Percentiles rank a stretch among this genome's conserved stretches.
phyloP scores from a whole-genome alignment of 805 yeast genomes.

The Helenozyma baotianmanensis region DNA sequence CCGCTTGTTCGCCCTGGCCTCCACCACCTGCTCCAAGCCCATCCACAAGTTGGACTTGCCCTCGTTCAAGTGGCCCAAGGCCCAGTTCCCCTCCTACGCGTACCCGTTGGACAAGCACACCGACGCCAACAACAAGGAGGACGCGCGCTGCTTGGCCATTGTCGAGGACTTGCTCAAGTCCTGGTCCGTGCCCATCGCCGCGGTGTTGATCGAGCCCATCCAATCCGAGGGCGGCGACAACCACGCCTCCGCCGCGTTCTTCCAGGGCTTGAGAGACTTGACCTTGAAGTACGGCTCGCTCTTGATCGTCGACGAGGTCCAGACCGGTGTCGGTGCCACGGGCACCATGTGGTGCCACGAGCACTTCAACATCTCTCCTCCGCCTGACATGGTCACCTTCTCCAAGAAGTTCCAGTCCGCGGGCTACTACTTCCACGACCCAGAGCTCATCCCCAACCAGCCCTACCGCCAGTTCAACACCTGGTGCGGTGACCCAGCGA shows the following conservation, averaged over 20 bases:
- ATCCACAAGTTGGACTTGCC: conserved; percentile 92
- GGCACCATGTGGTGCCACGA: conserved; percentile 88
- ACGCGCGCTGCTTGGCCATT: conserved; percentile 69
- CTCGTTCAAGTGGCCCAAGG: conserved; percentile 95
- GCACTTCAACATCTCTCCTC: conserved; percentile 68
- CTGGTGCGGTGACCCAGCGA: conserved; percentile 91
- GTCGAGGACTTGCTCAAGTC: conserved; percentile 66
- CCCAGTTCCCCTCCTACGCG: conserved; percentile 79
- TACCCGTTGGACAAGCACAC: conserved; percentile 74
- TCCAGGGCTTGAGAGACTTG: conserved; percentile 78
- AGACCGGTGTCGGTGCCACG: conserved; percentile 87
- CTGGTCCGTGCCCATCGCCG: conserved; percentile 80
- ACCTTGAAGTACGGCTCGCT: conserved; percentile 67
- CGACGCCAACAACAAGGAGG: conserved; percentile 69
- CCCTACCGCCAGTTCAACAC: conserved; percentile 92
- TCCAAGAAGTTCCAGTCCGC: conserved; percentile 88
- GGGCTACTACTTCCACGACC: conserved; percentile 77
- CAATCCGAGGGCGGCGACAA: conserved; percentile 92
- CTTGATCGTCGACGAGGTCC: conserved; percentile 81
- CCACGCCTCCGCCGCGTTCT: conserved; percentile 72
- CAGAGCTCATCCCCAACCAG: conserved; percentile 64
- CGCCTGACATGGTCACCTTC: conserved; percentile 83
- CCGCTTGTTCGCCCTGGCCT: conserved; percentile 85
- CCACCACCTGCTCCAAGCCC: conserved; percentile 91
- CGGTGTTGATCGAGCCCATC: conserved; percentile 84